phyloP scores from a whole-genome alignment of 2,329 filamentous ascomycete genomes.

The Fusarium compactum region DNA sequence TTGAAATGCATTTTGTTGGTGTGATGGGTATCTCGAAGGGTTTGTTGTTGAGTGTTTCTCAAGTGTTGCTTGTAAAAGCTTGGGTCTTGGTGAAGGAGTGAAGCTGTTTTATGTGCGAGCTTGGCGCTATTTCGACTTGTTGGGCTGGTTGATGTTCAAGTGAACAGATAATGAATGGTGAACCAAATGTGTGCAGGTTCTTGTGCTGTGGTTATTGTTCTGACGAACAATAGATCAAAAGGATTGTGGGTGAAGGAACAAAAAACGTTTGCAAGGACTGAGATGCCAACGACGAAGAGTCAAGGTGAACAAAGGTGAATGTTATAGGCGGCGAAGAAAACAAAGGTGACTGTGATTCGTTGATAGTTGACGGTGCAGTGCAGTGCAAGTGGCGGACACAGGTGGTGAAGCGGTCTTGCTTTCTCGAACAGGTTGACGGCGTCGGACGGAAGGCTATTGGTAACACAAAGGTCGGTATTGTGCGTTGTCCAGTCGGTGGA shows the following conservation, averaged over 20 bases:
- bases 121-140: conserved; percentile 18
- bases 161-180: conserved; percentile 36
- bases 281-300: conserved; percentile 23
- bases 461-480: conserved; percentile 30
- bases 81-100: conserved; percentile 21
- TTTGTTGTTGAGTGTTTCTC: conserved; percentile 20
- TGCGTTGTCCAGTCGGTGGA: conserved; percentile 31
- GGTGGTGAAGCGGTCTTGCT: conserved; percentile 34
- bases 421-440: conserved; percentile 37
- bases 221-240: conserved; percentile 28
- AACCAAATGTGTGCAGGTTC: conserved; percentile 24
- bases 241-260: conserved; percentile 39
- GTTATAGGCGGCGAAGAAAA: conserved; percentile 9
- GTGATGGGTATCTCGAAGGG: conserved; percentile 28
- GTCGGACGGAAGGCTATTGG: conserved; percentile 31
- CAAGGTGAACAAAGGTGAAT: conserved; percentile 27
- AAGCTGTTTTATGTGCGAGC: conserved; percentile 30
- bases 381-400: conserved; percentile 19
- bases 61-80: conserved; percentile 15
- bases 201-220: conserved; percentile 31
- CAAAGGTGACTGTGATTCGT: conserved; percentile 14
- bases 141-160: conserved; percentile 32
- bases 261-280: conserved; percentile 34
- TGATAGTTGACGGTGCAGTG: conserved; percentile 30
- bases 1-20: conserved; percentile 55